Evolutionary conservation across 2,329 filamentous ascomycete species (phyloP).

Genomic region (Colletotrichum sp.): DNA sequence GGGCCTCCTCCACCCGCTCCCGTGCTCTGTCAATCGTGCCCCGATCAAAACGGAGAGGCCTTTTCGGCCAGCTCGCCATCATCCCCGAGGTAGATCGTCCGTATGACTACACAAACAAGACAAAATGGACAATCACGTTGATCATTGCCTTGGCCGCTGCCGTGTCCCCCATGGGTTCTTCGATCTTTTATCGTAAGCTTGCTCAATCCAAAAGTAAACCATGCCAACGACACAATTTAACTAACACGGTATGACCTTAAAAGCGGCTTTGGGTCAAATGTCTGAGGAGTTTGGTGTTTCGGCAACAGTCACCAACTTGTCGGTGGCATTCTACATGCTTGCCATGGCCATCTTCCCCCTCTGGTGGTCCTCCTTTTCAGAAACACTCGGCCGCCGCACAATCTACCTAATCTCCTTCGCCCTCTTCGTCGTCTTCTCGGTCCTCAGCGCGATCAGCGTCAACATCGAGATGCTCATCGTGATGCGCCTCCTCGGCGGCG

Average conservation of each 20-base stretch:
- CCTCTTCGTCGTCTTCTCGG: slow-evolving; percentile 74
- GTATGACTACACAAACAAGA: slow-evolving; percentile 72
- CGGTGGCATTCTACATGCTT: slow-evolving; percentile 82
- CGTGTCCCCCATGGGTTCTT: slow-evolving; percentile 82
- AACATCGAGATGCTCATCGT: slow-evolving; percentile 79
- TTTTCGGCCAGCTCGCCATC: slow-evolving; percentile 73
- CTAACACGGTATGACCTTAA: slow-evolving; percentile 12
- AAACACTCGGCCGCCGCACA: slow-evolving; percentile 73
- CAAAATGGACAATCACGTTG: slow-evolving; percentile 85
- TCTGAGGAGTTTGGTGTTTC: slow-evolving; percentile 65
- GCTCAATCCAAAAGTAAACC: neutral
- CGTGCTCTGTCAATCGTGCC: slow-evolving; percentile 45
- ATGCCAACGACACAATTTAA: neutral
- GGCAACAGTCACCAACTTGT: slow-evolving; percentile 73
- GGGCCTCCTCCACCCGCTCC: slow-evolving; percentile 43
- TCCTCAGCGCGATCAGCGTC: slow-evolving; percentile 70
- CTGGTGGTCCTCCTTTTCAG: slow-evolving; percentile 87
- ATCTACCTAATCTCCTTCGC: slow-evolving; percentile 79
- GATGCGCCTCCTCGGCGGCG: slow-evolving; percentile 76
- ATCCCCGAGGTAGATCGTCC: slow-evolving; percentile 82
- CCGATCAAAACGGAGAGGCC: slow-evolving; percentile 64
- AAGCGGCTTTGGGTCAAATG: slow-evolving; percentile 73
- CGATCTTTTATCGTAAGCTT: slow-evolving; percentile 79
- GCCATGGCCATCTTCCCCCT: slow-evolving; percentile 84
- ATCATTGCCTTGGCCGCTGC: slow-evolving; percentile 79